Base-by-base conservation (phyloP, 1,284 basidiomycete species). In the Schizopora paradoxa region DNA sequence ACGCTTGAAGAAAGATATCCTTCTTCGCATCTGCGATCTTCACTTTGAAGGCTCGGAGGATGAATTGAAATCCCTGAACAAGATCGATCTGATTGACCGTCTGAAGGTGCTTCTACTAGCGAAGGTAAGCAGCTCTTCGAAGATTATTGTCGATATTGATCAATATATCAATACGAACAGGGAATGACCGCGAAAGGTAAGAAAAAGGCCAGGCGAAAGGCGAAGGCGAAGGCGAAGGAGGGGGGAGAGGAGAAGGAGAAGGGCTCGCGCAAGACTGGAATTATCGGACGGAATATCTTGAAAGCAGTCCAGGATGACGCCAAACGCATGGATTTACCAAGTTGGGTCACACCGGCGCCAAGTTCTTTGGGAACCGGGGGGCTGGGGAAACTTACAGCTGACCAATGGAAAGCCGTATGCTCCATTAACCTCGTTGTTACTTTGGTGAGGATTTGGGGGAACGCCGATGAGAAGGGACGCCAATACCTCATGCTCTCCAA, bases 321-420 rank as follows among this genome's bases (percentile, higher is more conserved):
- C 51, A 43, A 32, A 5, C 14, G 25, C 0, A 55, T 61, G 0
- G 13, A 32, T 0, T 47, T 65, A 0, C 66, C 68, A 1, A 57
- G 58, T 3, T 66, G 63, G 62, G 37, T 64, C 0, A 45, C 54
- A 2, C 34, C 23, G 3, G 59, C 61, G 1, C 66, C 66, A 2
- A 32, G 23, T 5, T 55, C 60, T 29, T 56, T 63, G 5, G 68
- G 68, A 0, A 59, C 55, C 22, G 46, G 52, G 0, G 44, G 41
- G 1, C 54, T 56, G 14, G 65, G 68, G 1, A 66, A 66, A 33
- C 57, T 67, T 13, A 60, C 48, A 21, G 68, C 68, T 1, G 67
- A 70, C 41, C 57, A 69, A 36, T 71, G 67, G 68, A 49, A 58
- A 2, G 52, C 46, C 4, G 46, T 56, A 6, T 53, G 55, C 35